phyloP scores from a whole-genome alignment of 192 early-diverging fungal genomes.

The Backusella tuberculispora region DNA sequence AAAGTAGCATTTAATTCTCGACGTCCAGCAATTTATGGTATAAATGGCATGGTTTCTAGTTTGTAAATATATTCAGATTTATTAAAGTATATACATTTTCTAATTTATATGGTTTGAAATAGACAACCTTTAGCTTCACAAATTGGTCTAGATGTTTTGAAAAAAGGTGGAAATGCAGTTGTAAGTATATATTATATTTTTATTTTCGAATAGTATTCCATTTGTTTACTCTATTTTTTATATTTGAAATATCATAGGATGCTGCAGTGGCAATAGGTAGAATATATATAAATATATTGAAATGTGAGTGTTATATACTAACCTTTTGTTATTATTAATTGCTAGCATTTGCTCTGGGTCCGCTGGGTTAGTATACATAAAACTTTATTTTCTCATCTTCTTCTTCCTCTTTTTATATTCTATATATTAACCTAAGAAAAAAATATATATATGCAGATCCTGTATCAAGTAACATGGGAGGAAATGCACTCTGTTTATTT shows the following conservation, averaged over 20 bases:
- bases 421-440: no score
- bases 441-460: constrained; percentile 53
- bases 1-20: constrained; percentile 37
- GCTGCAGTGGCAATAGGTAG: constrained; percentile 55
- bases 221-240: neutral
- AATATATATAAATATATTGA: no score
- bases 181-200: constrained; percentile 37
- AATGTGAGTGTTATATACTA: no score
- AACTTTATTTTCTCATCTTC: neutral
- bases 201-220: neutral
- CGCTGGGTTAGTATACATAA: constrained; percentile 51
- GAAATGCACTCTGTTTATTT: constrained; percentile 80
- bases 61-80: constrained; percentile 24
- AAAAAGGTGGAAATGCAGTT: constrained; percentile 75
- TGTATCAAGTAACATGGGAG: constrained; percentile 71
- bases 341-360: constrained; percentile 63
- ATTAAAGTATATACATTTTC: constrained; percentile 29
- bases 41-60: constrained; percentile 64
- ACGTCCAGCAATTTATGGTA: constrained; percentile 57
- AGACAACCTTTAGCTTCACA: constrained; percentile 74
- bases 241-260: constrained; percentile 35
- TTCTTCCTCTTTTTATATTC: neutral
- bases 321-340: neutral
- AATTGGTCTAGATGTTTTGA: constrained; percentile 64
- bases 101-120: constrained; percentile 2